Base-by-base conservation (phyloP, 1,284 basidiomycete species). In the Amylostereum areolatum region DNA sequence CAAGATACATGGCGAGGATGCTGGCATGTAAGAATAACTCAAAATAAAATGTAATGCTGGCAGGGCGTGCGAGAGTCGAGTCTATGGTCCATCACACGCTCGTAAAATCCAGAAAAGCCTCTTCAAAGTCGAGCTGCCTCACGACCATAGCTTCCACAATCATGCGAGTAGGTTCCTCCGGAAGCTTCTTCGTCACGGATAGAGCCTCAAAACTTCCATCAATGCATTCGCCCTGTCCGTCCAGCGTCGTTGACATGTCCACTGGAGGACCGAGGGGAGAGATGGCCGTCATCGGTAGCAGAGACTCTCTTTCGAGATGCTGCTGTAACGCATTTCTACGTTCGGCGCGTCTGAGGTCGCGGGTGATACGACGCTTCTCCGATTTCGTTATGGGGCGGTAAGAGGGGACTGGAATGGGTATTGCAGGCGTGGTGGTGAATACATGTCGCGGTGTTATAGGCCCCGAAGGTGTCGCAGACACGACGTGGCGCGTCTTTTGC, bases 81-180 rank as follows among this genome's bases (percentile, higher is more conserved):
- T 18, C 18, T 18, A 18, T 18, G 1, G 1, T 18, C 18, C 18
- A 18, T 49, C 40, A 52, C 10, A 52, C 37, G 12, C 44, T 12
- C 31, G 47, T 44, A 59, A 89, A 87, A 62, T 89, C 85, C 50
- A 89, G 62, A 62, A 82, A 89, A 7, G 73, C 81, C 59, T 89
- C 87, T 49, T 85, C 82, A 3, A 84, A 58, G 8, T 81, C 81
- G 66, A 87, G 70, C 63, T 89, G 86, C 45, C 85, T 72, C 11
- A 89, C 81, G 2, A 90, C 83, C 30, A 90, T 72, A 2, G 78
- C 87, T 61, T 90, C 87, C n/a, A 89, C 85, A 43, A 90, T 89
- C 6, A 85, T 66, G 7, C 83, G 70, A 10, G 75, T 36, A 41
- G 53, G 28, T 27, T 25, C 47, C 12, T 52, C 43, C 29, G 33